Evolutionary conservation across 345 rosid species (phyloP).

Genomic region (Erodium maritimum): DNA sequence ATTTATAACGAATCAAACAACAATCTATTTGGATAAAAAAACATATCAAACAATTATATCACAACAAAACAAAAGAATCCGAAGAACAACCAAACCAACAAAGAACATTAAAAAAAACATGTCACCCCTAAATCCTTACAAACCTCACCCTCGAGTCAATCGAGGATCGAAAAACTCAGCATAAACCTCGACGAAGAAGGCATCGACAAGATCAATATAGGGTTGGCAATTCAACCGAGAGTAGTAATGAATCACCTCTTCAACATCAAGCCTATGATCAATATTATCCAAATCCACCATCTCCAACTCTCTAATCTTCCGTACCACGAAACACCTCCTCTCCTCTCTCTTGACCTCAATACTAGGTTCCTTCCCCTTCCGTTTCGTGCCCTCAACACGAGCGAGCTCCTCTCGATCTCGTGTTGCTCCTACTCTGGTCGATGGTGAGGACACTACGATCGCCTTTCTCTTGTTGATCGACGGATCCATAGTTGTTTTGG

Average conservation of each 20-base stretch:
- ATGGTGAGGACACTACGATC: too few relatives aligned
- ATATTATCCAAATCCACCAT: conserved; percentile 45
- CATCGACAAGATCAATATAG: conserved; percentile 57
- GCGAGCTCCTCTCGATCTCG: neutral
- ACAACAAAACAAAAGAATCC: too few relatives aligned
- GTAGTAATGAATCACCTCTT: conserved; percentile 68
- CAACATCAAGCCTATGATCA: conserved; percentile 52
- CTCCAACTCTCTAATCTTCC: conserved; percentile 61
- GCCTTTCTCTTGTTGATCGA: too few relatives aligned
- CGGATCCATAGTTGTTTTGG: conserved; percentile 36
- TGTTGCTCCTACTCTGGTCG: too few relatives aligned
- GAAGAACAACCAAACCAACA: too few relatives aligned
- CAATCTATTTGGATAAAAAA: too few relatives aligned
- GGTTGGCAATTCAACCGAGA: conserved; percentile 58
- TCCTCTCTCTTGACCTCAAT: conserved; percentile 21
- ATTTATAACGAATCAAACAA: too few relatives aligned
- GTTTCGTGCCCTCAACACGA: conserved; percentile 1
- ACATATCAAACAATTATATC: too few relatives aligned
- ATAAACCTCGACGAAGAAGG: conserved; percentile 57
- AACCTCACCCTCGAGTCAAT: too few relatives aligned
- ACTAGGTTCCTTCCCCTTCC: too few relatives aligned
- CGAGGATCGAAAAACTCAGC: conserved; percentile 31
- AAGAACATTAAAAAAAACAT: too few relatives aligned
- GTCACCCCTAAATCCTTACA: too few relatives aligned
- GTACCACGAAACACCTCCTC: conserved; percentile 27